phyloP scores from a whole-genome alignment of 176 grass and related monocot species.

The Elymus sibiricus region DNA sequence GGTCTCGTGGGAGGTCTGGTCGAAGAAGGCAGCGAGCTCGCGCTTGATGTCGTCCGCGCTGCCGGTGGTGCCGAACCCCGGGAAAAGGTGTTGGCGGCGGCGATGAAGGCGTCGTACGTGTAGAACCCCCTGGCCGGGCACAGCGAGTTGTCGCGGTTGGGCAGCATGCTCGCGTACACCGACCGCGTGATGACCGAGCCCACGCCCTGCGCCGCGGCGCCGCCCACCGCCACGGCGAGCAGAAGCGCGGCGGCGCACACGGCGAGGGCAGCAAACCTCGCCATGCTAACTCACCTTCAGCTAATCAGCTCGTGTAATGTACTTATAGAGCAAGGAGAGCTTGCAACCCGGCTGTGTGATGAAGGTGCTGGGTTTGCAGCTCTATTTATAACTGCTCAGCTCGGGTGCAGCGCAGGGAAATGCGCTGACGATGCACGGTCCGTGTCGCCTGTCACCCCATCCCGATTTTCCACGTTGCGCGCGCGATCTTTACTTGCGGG shows the following conservation, averaged over 20 bases:
- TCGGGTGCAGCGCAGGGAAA: not conserved
- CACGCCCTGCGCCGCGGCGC: constrained; percentile 22
- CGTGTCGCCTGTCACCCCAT: not conserved
- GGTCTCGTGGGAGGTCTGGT: constrained; percentile 61
- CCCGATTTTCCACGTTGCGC: not conserved
- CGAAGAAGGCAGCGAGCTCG: constrained; percentile 65
- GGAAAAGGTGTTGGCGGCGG: constrained; percentile 46
- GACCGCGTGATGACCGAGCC: constrained; percentile 32
- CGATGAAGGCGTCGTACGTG: constrained; percentile 44
- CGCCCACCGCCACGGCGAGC: constrained; percentile 14
- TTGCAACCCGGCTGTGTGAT: not conserved
- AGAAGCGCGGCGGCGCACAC: not conserved
- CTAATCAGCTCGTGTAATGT: not conserved
- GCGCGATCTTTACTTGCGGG: not conserved
- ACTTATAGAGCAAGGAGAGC: too few species aligned
- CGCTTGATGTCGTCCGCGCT: not conserved
- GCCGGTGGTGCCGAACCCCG: constrained; percentile 38
- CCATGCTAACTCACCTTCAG: not conserved
- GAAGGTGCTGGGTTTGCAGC: not conserved
- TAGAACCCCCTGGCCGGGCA: constrained; percentile 44
- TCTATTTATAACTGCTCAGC: constrained; percentile 4
- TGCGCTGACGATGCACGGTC: not conserved
- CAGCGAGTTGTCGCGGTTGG: constrained; percentile 30
- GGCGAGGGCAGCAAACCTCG: not conserved
- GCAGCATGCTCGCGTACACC: constrained; percentile 38